A percentile compares a stretch with the other conserved stretches of the same genome.
These are phyloP conservation scores for Xerocomellus chrysenteron DNA, from an alignment of 768 basidiomycete species.

Conservation along the genomic window DNA sequence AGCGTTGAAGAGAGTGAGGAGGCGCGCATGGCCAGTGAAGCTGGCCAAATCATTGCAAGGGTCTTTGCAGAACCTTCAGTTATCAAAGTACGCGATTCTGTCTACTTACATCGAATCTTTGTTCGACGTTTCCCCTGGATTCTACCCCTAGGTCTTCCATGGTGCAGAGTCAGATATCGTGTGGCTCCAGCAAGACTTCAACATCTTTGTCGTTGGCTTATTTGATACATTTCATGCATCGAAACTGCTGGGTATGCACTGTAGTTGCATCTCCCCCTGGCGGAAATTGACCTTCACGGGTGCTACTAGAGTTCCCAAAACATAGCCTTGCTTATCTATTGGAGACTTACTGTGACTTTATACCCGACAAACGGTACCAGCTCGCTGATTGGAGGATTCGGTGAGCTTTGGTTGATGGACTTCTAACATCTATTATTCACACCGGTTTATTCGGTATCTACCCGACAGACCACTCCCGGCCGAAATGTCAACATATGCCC, in stretches of 20 bases:
- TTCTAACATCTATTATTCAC: neutral
- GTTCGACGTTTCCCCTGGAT: neutral
- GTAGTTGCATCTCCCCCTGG: neutral
- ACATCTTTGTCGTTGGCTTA: slow-evolving; percentile 89
- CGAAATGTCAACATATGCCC: slow-evolving; percentile 91
- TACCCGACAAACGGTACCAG: slow-evolving; percentile 93
- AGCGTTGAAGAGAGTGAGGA: slow-evolving; percentile 7
- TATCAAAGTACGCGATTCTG: slow-evolving; percentile 61
- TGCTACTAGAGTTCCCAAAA: slow-evolving; percentile 65
- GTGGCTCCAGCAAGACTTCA: slow-evolving; percentile 97
- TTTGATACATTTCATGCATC: slow-evolving; percentile 98
- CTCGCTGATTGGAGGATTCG: slow-evolving; percentile 97
- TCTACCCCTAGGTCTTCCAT: slow-evolving; percentile 71
- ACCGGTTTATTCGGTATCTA: neutral
- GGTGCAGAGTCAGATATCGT: slow-evolving; percentile 92
- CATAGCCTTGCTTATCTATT: slow-evolving; percentile 84
- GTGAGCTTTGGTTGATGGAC: slow-evolving; percentile 34
- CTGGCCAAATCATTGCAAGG: slow-evolving; percentile 48
- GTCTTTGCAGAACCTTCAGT: slow-evolving; percentile 76
- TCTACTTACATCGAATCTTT: neutral
- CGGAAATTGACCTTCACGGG: neutral
- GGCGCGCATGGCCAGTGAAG: slow-evolving; percentile 21
- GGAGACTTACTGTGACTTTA: slow-evolving; percentile 86
- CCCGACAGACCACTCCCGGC: slow-evolving; percentile 65
- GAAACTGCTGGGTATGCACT: slow-evolving; percentile 62